Percentiles rank a stretch among this genome's conserved stretches.
Evolutionary conservation across 768 basidiomycete species (phyloP).

Genomic region (Suillus decipiens): DNA sequence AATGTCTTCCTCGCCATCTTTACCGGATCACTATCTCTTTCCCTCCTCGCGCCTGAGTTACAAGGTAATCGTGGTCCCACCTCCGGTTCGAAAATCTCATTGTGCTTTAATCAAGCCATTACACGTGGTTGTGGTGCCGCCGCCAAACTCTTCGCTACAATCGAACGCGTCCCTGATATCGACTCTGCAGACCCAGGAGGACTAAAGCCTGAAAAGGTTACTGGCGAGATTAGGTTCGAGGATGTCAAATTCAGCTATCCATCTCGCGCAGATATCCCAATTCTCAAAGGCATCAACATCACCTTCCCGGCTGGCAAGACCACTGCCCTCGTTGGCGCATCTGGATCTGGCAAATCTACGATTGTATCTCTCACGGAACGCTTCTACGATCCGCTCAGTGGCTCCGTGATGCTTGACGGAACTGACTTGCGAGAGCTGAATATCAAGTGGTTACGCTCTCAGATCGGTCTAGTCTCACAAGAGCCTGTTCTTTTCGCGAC

Average conservation of each 20-base stretch:
- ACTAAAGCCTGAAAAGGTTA: conserved; percentile 42
- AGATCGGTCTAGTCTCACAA: conserved; percentile 54
- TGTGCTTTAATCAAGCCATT: conserved; percentile 34
- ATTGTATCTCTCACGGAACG: no score
- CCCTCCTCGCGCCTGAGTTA: conserved; percentile 53
- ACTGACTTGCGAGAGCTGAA: conserved; percentile 45
- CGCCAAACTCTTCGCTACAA: conserved; percentile 55
- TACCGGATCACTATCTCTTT: conserved; percentile 57
- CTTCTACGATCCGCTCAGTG: conserved; percentile 52
- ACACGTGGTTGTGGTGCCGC: conserved; percentile 53
- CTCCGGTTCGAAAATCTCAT: background rate
- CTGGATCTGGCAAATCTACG: conserved; percentile 41
- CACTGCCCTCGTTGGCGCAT: conserved; percentile 42
- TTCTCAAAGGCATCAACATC: conserved; percentile 45
- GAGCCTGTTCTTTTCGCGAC: conserved; percentile 52
- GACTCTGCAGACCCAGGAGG: conserved; percentile 49
- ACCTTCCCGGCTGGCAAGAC: conserved; percentile 46
- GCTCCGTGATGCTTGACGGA: conserved; percentile 47
- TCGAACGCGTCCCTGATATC: conserved; percentile 56
- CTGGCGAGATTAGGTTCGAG: conserved; percentile 49
- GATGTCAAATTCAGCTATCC: conserved; percentile 58
- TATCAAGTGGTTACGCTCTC: conserved; percentile 49
- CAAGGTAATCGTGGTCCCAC: conserved; percentile 28
- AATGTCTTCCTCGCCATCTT: conserved; percentile 54
- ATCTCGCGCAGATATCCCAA: conserved; percentile 45